Conservation (phyloP, 768 basidiomycete genomes). For the Sporobolomyces pararoseus region DNA sequence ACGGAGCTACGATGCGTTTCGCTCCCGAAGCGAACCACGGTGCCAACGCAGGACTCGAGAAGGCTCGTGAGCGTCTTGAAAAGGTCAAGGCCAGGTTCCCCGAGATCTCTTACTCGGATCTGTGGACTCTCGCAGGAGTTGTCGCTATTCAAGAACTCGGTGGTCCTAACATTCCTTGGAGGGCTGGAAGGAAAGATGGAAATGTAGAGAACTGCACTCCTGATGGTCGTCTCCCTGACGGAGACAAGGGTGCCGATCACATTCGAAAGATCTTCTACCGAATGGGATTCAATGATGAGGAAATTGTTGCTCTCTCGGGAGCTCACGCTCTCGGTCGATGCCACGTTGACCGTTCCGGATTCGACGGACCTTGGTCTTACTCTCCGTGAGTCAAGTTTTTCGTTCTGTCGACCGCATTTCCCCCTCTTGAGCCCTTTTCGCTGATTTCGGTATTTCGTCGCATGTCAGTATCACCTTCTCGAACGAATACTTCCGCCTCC, state of each 20-base stretch:
- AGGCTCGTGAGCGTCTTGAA: constrained; percentile 80
- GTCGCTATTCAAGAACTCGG: constrained; percentile 84
- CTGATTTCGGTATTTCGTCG: background rate
- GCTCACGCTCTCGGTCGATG: constrained; percentile 95
- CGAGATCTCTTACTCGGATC: constrained; percentile 82
- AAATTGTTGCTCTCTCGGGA: constrained; percentile 78
- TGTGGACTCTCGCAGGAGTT: constrained; percentile 78
- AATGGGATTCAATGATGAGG: constrained; percentile 95
- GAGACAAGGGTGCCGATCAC: constrained; percentile 74
- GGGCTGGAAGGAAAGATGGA: constrained; percentile 87
- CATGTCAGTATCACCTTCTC: constrained; percentile 20
- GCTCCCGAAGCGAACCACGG: constrained; percentile 76
- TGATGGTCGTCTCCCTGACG: constrained; percentile 58
- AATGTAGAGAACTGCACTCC: constrained; percentile 65
- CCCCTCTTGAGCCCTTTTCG: background rate
- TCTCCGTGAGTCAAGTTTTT: background rate
- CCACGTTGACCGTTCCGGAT: constrained; percentile 79
- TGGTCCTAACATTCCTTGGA: constrained; percentile 89
- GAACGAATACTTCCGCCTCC: constrained; percentile 52
- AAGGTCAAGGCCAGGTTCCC: constrained; percentile 73
- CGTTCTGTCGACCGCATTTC: background rate
- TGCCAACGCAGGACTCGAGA: constrained; percentile 75
- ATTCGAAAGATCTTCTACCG: constrained; percentile 81
- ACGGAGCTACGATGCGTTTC: constrained; percentile 99
- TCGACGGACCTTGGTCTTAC: constrained; percentile 72